Conservation (phyloP, 371 early-diverging fungal genomes). For the Blakeslea trispora region DNA sequence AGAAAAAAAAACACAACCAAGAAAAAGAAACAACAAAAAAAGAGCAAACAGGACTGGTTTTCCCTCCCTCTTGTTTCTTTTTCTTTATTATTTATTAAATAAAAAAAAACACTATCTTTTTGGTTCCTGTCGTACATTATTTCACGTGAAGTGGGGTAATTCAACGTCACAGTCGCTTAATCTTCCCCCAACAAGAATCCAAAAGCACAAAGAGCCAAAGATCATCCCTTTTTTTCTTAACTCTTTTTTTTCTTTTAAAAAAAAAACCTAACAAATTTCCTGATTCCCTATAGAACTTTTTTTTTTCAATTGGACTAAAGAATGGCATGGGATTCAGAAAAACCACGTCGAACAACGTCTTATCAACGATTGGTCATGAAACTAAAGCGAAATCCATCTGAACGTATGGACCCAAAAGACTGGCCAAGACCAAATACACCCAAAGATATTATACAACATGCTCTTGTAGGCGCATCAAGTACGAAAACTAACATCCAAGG, state of each 20-base stretch:
- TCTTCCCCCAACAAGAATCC: neutral
- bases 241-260: neutral
- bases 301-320: too few relatives aligned
- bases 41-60: too few relatives aligned
- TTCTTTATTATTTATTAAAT: too few relatives aligned
- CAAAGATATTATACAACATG: constrained; percentile 42
- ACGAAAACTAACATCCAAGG: constrained; percentile 13
- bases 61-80: too few relatives aligned
- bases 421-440: constrained; percentile 43
- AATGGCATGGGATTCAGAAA: constrained; percentile 5
- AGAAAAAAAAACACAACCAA: too few relatives aligned
- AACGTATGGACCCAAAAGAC: constrained; percentile 32
- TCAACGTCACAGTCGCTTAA: constrained; percentile 2
- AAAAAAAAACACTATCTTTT: neutral
- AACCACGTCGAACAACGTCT: constrained; percentile 32
- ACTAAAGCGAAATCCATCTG: constrained; percentile 40
- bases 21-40: too few relatives aligned
- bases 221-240: neutral
- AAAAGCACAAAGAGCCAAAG: too few relatives aligned
- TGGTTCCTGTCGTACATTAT: neutral
- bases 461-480: constrained; percentile 51
- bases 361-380: constrained; percentile 46
- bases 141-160: constrained; percentile 8
- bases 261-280: too few relatives aligned
- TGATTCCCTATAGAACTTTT: too few relatives aligned